These are phyloP conservation scores for Kwoniella sp. DNA, from an alignment of 768 basidiomycete species.

Conservation along the genomic window DNA sequence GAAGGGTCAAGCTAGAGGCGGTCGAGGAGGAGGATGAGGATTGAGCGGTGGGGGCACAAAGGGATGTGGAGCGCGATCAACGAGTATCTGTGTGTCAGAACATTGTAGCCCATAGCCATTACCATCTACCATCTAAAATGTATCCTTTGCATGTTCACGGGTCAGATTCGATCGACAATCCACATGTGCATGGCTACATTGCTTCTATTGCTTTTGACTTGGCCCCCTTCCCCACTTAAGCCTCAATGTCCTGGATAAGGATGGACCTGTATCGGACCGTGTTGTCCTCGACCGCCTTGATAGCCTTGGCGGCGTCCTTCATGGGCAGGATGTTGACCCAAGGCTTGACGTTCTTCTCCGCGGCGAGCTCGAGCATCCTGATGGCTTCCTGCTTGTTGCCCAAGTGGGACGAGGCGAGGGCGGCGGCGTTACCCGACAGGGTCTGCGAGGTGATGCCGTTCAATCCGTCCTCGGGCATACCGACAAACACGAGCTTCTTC, in stretches of 20 bases:
- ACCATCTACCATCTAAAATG: too few relatives aligned
- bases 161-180: too few relatives aligned
- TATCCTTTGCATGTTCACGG: too few relatives aligned
- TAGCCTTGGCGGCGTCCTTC: constrained; percentile 57
- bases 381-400: constrained; percentile 61
- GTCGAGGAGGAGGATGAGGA: constrained; percentile 13
- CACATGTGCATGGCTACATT: too few relatives aligned
- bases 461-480: constrained; percentile 57
- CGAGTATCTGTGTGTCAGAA: neutral
- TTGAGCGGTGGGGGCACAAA: constrained; percentile 2
- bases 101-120: too few relatives aligned
- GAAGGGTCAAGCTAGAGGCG: constrained; percentile 7
- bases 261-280: constrained; percentile 60
- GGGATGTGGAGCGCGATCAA: neutral
- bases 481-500: constrained; percentile 60
- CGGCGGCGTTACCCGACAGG: constrained; percentile 44
- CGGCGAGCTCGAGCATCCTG: constrained; percentile 62
- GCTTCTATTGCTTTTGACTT: too few relatives aligned
- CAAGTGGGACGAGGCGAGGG: constrained; percentile 52
- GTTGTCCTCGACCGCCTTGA: constrained; percentile 56
- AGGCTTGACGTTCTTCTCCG: constrained; percentile 57
- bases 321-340: constrained; percentile 57
- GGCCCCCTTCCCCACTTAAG: neutral
- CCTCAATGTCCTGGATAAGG: constrained; percentile 48
- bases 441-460: constrained; percentile 52